Base-by-base conservation (phyloP, 805 yeast species). In the Diddensiella transvaalensis region DNA sequence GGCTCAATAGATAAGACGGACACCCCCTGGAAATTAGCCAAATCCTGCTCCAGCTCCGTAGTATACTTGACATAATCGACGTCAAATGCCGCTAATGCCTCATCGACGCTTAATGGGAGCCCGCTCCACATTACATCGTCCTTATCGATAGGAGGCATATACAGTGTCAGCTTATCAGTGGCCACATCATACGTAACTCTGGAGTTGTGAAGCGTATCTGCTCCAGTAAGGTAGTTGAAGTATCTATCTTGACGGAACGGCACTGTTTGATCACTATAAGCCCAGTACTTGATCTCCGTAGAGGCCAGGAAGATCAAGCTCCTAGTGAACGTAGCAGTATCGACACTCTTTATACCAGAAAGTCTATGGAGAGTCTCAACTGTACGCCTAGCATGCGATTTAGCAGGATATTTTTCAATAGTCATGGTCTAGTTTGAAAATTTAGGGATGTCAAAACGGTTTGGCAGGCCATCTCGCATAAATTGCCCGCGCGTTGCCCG, bases 81-180 rank as follows among this genome's bases (percentile, higher is more conserved):
- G 60, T 91, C 96, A 57, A 69, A 91, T 52, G 72, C 74, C 18
- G 70, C 62, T 42, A 65, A 46, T 0, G 96, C 96, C 17, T 83
- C 82, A 41, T 83, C 82, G 2, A 74, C 54, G 35, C 79, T 70
- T 45, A 87, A 54, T 3, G 99, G 99, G 66, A 84, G 61, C 0
- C 99, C 99, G 49, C 93, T 83, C 99, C 99, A 91, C 88, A 93
- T 85, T 37, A 91, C 85, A 62, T 87, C 96, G 39, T 93, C 98
- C 38, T 76, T 69, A 61, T 89, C 96, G 35, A 91, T 74, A 46
- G 85, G 78, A 0, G 98, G 97, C 44, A 93, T 71, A 60, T 85
- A 91, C 22, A 91, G 69, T 0, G 82, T 79, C 52, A 88, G 72
- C 46, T 78, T 74, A 39, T 83, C 87, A 4, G 65, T 56, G 2